Evolutionary conservation across 805 yeast genomes (phyloP).

Genomic region (Spathaspora boniae): DNA sequence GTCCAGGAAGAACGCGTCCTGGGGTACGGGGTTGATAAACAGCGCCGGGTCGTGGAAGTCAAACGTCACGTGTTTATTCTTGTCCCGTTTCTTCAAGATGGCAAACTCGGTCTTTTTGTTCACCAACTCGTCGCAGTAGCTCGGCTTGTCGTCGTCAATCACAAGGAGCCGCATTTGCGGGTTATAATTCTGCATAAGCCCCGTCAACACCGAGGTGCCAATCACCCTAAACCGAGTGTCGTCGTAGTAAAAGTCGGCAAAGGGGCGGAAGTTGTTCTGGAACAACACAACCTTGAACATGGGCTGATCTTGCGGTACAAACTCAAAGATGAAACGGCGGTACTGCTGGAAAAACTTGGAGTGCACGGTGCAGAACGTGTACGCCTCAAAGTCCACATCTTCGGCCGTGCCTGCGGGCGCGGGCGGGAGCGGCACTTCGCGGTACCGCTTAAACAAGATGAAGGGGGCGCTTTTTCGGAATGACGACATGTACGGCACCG

Average conservation of each 20-base stretch:
- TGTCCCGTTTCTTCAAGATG: slow-evolving; percentile 14
- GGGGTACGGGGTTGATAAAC: slow-evolving; percentile 32
- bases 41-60: slow-evolving; percentile 10
- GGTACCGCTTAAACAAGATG: slow-evolving; percentile 27
- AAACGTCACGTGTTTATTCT: slow-evolving; percentile 1
- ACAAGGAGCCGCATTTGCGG: slow-evolving; percentile 32
- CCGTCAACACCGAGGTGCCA: slow-evolving; percentile 32
- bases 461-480: slow-evolving; percentile 34
- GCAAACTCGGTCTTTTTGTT: slow-evolving; percentile 27
- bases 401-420: slow-evolving; percentile 12
- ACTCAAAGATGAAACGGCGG: slow-evolving; percentile 27
- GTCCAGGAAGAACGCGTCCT: slow-evolving; percentile 10
- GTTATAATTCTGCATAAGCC: slow-evolving; percentile 25
- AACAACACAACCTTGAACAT: slow-evolving; percentile 28
- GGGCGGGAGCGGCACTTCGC: slow-evolving; percentile 28
- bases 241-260: slow-evolving; percentile 36
- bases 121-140: slow-evolving; percentile 32
- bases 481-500: slow-evolving; percentile 33
- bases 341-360: slow-evolving; percentile 23
- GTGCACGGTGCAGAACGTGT: slow-evolving; percentile 30
- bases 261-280: slow-evolving; percentile 34
- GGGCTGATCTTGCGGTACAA: slow-evolving; percentile 17
- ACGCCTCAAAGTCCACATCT: slow-evolving; percentile 29
- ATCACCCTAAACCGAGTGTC: slow-evolving; percentile 35
- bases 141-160: slow-evolving; percentile 31